Evolutionary conservation across 2,329 filamentous ascomycete genomes (phyloP).

Genomic region (Tolypocladium pustulatum): DNA sequence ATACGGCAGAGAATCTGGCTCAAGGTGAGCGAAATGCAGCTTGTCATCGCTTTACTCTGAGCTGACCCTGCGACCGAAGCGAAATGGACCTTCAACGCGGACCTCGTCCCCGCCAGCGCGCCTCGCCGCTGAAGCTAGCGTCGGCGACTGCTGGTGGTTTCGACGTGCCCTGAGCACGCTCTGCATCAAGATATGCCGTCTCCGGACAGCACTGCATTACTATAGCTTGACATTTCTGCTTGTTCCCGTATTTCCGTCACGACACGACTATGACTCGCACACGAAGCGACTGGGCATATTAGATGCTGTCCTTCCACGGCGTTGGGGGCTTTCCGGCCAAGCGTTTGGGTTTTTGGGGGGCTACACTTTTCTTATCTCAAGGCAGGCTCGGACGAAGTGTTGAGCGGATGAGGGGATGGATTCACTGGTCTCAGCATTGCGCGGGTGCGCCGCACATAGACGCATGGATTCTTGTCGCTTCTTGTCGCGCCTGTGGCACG

Average conservation of each 20-base stretch:
- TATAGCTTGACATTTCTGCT: not conserved
- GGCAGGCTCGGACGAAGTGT: not conserved
- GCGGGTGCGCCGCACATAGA: not conserved
- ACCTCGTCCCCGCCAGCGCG: constrained; percentile 1
- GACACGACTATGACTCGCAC: constrained; percentile 1
- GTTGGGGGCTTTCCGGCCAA: not conserved
- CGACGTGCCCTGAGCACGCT: not conserved
- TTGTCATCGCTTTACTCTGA: not conserved
- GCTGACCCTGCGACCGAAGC: constrained; percentile 22
- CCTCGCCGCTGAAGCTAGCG: constrained; percentile 1
- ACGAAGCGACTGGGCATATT: constrained; percentile 1
- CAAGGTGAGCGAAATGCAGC: constrained; percentile 47
- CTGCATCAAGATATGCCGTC: not conserved
- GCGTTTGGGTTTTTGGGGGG: not conserved
- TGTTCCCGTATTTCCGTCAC: not conserved
- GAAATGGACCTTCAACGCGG: constrained; percentile 30
- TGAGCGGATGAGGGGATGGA: not conserved
- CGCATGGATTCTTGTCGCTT: not conserved
- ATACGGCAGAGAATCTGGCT: constrained; percentile 86
- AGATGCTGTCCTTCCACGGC: not conserved
- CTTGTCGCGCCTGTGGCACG: not conserved
- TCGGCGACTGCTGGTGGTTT: not conserved
- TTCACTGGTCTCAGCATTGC: not conserved
- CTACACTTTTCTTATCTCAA: not conserved
- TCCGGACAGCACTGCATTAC: not conserved